Evolutionary conservation across 768 basidiomycete species (phyloP), one percentile per base, ranked within the genome.

Genomic region (Cystobasidium tubakii): DNA sequence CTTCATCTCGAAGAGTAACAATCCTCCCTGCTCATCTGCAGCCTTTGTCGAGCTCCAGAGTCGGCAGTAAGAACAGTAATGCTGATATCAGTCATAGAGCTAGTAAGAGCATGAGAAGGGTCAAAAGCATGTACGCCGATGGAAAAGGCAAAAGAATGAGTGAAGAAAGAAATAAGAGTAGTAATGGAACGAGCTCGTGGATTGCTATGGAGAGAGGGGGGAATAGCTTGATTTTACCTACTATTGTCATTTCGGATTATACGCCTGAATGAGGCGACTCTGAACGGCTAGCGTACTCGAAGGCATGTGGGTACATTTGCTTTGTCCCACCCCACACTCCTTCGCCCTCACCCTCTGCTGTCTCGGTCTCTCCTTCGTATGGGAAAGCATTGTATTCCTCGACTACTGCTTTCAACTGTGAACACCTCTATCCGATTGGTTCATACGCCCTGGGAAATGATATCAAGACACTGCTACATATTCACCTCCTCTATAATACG

Each of bases 161-260:
- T 9, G 33, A 25, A 34, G 25, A 27, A 54, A n/a, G 27, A 19
- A 54, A n/a, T n/a, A 54, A 54, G 10, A 29, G 6, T n/a, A 10
- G 6, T 54, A n/a, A 10, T 54, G 21, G n/a, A 17, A 21, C 10
- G 21, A 19, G 15, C 7, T 50, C 46, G 4, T 50, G 46, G 46
- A 50, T 50, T 15, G n/a, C 15, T n/a, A 50, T 50, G 46, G 46
- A 50, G 21, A 50, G 46, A 50, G 46, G 21, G 7, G n/a, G 57
- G 27, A 60, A 60, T 23, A 60, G 27, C 23, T 25, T 71, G 12
- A 31, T 60, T 17, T 53, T 71, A 34, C 69, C 69, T 34, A 71
- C 69, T 57, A 71, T 71, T 29, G 34, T 71, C 69, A 60, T 71
- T 42, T 60, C 50, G 12, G 33, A 71, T 23, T 25, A 53, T 55